Evolutionary conservation across 2,329 filamentous ascomycete species (phyloP).

Genomic region (Venturia pyrina): DNA sequence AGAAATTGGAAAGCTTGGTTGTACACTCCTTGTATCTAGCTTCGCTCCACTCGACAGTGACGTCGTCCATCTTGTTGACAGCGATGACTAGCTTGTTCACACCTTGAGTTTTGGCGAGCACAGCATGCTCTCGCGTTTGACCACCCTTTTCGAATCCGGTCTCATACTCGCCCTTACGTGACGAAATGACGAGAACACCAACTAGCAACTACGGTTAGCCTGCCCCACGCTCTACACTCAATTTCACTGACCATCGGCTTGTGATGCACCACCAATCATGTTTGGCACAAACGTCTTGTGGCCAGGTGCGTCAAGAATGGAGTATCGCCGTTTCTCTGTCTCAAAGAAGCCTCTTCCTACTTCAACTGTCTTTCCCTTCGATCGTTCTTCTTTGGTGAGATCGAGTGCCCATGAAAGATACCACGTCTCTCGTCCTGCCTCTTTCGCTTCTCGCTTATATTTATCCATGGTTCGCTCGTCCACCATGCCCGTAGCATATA

Average conservation of each 20-base stretch:
- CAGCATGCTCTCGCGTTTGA: constrained; percentile 93
- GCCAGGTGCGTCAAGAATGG: constrained; percentile 89
- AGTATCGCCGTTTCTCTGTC: constrained; percentile 92
- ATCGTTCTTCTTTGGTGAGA: constrained; percentile 89
- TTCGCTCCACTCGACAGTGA: constrained; percentile 91
- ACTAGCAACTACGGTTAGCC: constrained; percentile 34
- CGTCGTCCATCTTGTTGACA: constrained; percentile 99
- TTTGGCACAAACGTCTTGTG: constrained; percentile 97
- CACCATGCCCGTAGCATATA: constrained; percentile 97
- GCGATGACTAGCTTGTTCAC: constrained; percentile 92
- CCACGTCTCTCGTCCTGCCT: constrained; percentile 93
- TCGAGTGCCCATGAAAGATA: constrained; percentile 98
- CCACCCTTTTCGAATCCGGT: constrained; percentile 96
- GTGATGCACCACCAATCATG: constrained; percentile 87
- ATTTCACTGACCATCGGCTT: constrained; percentile 22
- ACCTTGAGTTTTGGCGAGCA: constrained; percentile 95
- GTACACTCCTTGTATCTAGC: constrained; percentile 89
- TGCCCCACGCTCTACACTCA: background rate
- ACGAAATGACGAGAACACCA: constrained; percentile 89
- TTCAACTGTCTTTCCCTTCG: constrained; percentile 97
- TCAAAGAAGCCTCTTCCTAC: constrained; percentile 85
- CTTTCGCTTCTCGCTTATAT: constrained; percentile 94
- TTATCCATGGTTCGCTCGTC: constrained; percentile 97
- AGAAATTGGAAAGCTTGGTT: constrained; percentile 72
- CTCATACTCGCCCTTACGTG: constrained; percentile 97